Evolutionary conservation across 495 filamentous ascomycete genomes (phyloP).

Genomic region (Aspergillus sparsus): DNA sequence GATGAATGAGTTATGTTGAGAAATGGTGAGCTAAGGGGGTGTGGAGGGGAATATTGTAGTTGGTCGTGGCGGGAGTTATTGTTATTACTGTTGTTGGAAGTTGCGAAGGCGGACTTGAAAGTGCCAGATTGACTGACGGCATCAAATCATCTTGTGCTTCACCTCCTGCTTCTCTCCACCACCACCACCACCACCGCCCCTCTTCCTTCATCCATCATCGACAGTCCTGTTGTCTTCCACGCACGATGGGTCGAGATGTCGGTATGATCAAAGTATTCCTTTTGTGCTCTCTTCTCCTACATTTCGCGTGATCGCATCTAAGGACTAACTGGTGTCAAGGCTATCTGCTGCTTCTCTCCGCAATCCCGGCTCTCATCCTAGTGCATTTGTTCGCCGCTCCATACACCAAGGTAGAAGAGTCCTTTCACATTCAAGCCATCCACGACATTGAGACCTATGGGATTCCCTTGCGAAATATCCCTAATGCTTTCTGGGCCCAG

Average conservation of each 20-base stretch:
- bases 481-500: constrained; percentile 43
- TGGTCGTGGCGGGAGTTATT: constrained; percentile 11
- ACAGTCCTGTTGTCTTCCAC: constrained; percentile 1
- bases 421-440: constrained; percentile 93
- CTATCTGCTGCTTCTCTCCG: constrained; percentile 46
- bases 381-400: constrained; percentile 78
- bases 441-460: constrained; percentile 88
- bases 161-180: background rate
- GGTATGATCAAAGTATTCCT: constrained; percentile 14
- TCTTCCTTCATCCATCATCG: background rate
- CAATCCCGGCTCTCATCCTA: constrained; percentile 67
- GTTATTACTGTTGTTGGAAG: no score
- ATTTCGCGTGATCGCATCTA: background rate
- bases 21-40: constrained; percentile 18
- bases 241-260: constrained; percentile 24
- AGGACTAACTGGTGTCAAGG: constrained; percentile 12
- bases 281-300: background rate
- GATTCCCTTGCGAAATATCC: constrained; percentile 59
- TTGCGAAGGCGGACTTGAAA: no score
- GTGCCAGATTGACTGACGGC: constrained; percentile 3
- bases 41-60: constrained; percentile 22
- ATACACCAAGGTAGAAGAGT: constrained; percentile 98
- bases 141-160: background rate
- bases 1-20: constrained; percentile 11
- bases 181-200: background rate